phyloP scores from a whole-genome alignment of 805 yeast genomes.

The Ogataea pilisensis region DNA sequence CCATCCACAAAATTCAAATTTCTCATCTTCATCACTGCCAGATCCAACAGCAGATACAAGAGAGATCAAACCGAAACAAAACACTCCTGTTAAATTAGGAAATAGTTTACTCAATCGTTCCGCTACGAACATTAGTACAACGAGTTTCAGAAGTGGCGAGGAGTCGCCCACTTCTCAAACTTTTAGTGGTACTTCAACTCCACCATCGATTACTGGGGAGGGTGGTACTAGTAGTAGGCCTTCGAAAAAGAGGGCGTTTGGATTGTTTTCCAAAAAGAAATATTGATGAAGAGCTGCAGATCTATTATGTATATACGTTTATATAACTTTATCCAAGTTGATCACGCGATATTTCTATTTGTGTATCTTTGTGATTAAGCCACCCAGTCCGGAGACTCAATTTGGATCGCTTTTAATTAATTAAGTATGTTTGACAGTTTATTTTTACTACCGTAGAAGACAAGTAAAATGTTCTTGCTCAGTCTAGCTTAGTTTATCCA shows the following conservation, averaged over 20 bases:
- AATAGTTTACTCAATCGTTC: neutral
- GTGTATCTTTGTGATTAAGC: too few relatives aligned
- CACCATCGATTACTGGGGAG: neutral
- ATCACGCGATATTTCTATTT: too few relatives aligned
- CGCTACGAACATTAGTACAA: neutral
- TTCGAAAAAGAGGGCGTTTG: neutral
- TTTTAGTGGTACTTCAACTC: neutral
- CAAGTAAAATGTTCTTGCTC: too few relatives aligned
- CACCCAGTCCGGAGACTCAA: too few relatives aligned
- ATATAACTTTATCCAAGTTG: too few relatives aligned
- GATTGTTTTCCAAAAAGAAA: slow-evolving; percentile 8
- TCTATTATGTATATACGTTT: too few relatives aligned
- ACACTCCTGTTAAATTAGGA: neutral
- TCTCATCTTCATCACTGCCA: neutral
- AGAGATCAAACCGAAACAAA: neutral
- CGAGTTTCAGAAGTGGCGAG: neutral
- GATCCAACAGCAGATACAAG: neutral
- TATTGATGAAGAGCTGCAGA: too few relatives aligned
- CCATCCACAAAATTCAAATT: neutral
- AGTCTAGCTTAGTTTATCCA: too few relatives aligned
- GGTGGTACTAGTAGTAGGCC: neutral
- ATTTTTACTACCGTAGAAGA: too few relatives aligned
- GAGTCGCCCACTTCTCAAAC: neutral
- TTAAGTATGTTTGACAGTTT: too few relatives aligned
- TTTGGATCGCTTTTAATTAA: too few relatives aligned